Evolutionary conservation across 345 rosid genomes (phyloP).

Genomic region (Capsella bursapastoris): DNA sequence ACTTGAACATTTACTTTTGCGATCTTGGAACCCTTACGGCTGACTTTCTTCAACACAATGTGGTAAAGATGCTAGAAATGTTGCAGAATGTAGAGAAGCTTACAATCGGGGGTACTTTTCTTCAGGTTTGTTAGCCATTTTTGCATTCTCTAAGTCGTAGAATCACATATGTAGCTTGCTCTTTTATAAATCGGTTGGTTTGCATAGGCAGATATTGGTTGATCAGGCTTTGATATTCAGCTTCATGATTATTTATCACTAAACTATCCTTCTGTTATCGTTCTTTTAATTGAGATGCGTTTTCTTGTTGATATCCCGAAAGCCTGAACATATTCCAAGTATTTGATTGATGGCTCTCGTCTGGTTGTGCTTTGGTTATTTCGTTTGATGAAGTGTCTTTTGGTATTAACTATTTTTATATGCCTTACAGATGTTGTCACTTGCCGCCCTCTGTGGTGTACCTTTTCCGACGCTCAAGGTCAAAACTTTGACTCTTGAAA

Average conservation of each 20-base stretch:
- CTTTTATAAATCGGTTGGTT: not conserved
- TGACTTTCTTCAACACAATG: slow-evolving; percentile 35
- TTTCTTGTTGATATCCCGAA: not conserved
- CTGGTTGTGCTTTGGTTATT: slow-evolving; percentile 5
- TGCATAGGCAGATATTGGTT: not conserved
- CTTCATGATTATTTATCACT: not conserved
- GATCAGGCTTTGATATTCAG: not conserved
- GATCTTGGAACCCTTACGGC: slow-evolving; percentile 23
- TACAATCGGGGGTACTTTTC: slow-evolving; percentile 43
- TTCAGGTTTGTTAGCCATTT: slow-evolving; percentile 37
- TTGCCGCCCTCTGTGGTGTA: slow-evolving; percentile 35
- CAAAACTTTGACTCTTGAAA: slow-evolving; percentile 38
- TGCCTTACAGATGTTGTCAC: slow-evolving; percentile 39
- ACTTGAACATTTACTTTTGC: slow-evolving; percentile 39
- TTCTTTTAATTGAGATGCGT: not conserved
- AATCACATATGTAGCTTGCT: not conserved
- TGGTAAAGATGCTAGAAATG: slow-evolving; percentile 29
- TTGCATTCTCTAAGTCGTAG: not conserved
- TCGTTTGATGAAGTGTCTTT: not conserved
- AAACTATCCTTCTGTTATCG: not conserved
- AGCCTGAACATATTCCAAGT: not conserved
- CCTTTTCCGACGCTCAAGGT: slow-evolving; percentile 37
- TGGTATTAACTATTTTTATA: not conserved
- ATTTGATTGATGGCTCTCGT: not conserved
- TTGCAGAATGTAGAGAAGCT: slow-evolving; percentile 36